These are phyloP conservation scores for Ceratocystis ficicola DNA, from an alignment of 2,329 filamentous ascomycete genomes.

Conservation along the genomic window DNA sequence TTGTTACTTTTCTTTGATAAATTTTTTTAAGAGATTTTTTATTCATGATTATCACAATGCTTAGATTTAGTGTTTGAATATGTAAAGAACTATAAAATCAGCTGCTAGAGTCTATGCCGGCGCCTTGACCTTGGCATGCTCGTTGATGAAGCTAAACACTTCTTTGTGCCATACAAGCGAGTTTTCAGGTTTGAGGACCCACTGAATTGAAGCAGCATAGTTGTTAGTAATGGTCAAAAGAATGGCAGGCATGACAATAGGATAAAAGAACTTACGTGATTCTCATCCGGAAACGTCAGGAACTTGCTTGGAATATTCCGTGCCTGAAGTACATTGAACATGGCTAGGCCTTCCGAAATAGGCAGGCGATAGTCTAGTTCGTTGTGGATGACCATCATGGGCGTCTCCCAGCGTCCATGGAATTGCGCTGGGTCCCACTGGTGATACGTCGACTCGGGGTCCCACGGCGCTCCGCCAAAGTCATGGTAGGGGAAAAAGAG, in stretches of 20 bases:
- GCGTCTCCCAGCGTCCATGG: constrained; percentile 65
- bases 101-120: neutral
- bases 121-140: constrained; percentile 39
- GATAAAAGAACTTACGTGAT: constrained; percentile 36
- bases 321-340: constrained; percentile 76
- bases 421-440: constrained; percentile 57
- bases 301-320: constrained; percentile 64
- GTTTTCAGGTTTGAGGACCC: constrained; percentile 89
- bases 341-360: constrained; percentile 69
- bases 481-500: constrained; percentile 60
- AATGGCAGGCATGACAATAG: neutral
- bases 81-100: neutral
- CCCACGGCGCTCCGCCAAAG: constrained; percentile 50
- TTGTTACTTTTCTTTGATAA: constrained; percentile 8
- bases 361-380: constrained; percentile 82
- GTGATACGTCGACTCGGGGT: constrained; percentile 51
- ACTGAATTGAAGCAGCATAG: constrained; percentile 32
- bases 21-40: constrained; percentile 12
- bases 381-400: constrained; percentile 74
- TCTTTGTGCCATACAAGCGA: constrained; percentile 79
- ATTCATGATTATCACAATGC: constrained; percentile 1
- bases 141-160: constrained; percentile 66
- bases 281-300: constrained; percentile 67
- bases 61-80: neutral
- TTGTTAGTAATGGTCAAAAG: neutral